Evolutionary conservation across 2,329 filamentous ascomycete species (phyloP).

Genomic region (Cladosporium sp.): DNA sequence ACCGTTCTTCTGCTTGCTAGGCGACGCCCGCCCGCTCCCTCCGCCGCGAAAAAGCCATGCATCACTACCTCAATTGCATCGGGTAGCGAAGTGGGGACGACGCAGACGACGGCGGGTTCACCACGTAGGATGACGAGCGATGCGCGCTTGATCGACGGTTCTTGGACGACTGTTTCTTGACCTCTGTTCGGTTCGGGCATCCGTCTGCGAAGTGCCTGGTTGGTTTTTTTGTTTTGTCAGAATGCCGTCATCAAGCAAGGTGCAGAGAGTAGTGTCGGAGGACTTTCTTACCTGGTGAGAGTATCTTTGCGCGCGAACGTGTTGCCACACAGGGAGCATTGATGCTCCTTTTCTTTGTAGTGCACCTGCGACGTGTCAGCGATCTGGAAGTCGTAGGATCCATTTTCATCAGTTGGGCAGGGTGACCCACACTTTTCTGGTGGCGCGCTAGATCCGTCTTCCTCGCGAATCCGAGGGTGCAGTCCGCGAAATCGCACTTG

Average conservation of each 20-base stretch:
- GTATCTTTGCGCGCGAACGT: slow-evolving; percentile 79
- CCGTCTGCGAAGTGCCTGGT: slow-evolving; percentile 71
- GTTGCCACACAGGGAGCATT: slow-evolving; percentile 66
- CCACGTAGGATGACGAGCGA: slow-evolving; percentile 1
- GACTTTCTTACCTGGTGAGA: slow-evolving; percentile 43
- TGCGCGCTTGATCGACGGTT: background rate
- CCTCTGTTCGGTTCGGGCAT: slow-evolving; percentile 57
- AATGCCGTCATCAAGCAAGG: slow-evolving; percentile 9
- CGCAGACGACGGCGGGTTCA: slow-evolving; percentile 2
- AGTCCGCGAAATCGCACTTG: slow-evolving; percentile 60
- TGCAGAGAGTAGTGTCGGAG: too few species aligned
- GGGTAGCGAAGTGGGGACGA: slow-evolving; percentile 1
- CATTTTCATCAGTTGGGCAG: slow-evolving; percentile 28
- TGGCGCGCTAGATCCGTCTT: slow-evolving; percentile 70
- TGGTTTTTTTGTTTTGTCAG: slow-evolving; percentile 3
- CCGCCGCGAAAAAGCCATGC: background rate
- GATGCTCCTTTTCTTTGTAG: slow-evolving; percentile 65
- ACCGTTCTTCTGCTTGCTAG: background rate
- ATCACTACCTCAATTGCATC: background rate
- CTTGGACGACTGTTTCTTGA: slow-evolving; percentile 19
- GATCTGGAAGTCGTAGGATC: slow-evolving; percentile 49
- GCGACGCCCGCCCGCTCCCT: slow-evolving; percentile 1
- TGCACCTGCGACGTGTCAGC: slow-evolving; percentile 55
- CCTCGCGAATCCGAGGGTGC: slow-evolving; percentile 72
- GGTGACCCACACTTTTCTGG: slow-evolving; percentile 47